These are phyloP conservation scores for Zalerion maritima DNA, from an alignment of 495 filamentous ascomycete species.

Conservation along the genomic window DNA sequence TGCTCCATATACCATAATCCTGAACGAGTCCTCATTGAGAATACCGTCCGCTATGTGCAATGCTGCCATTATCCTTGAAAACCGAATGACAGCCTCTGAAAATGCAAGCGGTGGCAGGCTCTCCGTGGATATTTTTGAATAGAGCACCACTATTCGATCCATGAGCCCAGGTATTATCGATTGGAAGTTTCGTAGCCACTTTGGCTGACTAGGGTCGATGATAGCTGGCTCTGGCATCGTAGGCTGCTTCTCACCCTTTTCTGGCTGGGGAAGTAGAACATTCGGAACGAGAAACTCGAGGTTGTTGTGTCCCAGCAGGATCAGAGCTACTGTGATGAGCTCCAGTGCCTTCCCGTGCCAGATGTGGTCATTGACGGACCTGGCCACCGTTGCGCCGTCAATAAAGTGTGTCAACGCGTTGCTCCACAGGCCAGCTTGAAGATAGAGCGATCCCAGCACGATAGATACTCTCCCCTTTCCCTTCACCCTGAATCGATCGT, in stretches of 20 bases:
- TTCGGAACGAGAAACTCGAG: conserved; percentile 71
- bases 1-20: conserved; percentile 43
- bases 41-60: conserved; percentile 54
- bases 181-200: conserved; percentile 28
- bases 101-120: conserved; percentile 65
- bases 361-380: conserved; percentile 72
- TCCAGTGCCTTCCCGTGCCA: conserved; percentile 97
- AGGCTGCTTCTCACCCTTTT: conserved; percentile 30
- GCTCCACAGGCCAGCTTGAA: conserved; percentile 76
- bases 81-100: conserved; percentile 69
- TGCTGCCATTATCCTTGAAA: conserved; percentile 56
- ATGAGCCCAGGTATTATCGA: conserved; percentile 39
- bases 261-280: conserved; percentile 30
- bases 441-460: conserved; percentile 70
- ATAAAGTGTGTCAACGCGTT: conserved; percentile 78
- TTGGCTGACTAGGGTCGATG: conserved; percentile 25
- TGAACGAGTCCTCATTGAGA: conserved; percentile 50
- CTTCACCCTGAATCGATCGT: conserved; percentile 66
- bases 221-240: conserved; percentile 52
- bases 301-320: conserved; percentile 74
- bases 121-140: conserved; percentile 68
- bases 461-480: conserved; percentile 70
- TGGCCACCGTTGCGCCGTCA: conserved; percentile 64
- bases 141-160: conserved; percentile 71
- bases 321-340: conserved; percentile 61